Base-by-base conservation (phyloP, 306 rosid species). In the Senna tora region DNA sequence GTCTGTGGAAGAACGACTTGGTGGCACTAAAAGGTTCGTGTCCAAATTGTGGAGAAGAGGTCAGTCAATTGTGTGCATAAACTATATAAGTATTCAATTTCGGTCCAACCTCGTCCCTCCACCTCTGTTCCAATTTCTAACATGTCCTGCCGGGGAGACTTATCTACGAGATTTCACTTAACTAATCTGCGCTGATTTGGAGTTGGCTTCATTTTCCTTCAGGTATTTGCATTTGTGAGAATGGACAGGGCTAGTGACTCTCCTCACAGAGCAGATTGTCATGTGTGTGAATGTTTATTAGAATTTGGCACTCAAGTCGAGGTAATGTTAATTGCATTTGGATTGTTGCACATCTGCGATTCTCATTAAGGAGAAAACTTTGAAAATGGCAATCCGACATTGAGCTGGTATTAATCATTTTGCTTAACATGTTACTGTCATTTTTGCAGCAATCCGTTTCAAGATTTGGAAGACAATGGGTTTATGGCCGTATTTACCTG, bases 1-100 rank as follows among this genome's bases (percentile, higher is more conserved):
- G 96, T 71, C 82, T 90, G 30, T 90, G 98, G 98, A 83, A 79
- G 79, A 87, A 87, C 67, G 93, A 87, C 64, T 77, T 93, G 79
- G 96, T 86, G 71, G 93, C 96, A 53, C 80, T 93, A 6, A 90
- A 84, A 75, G 97, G 98, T 56, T 84, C 90, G 1, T 93, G 98
- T 80, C 97, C 98, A 68, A 93, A 87, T 81, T 93, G 97, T 66
- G 97, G 89, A 45, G 98, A 90, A 78, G 98, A 93, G 92, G 98
- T 93, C 61, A 62, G 85, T 78, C 77, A 39, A 21, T 69, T 60
- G 28, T 51, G 55, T 57, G 72, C 73, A 30, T 22, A 16, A 39
- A 56, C 17, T 15, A 67, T 42, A 8, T 16, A 15, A 66, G 52
- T 12, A n/a, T 75, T 19, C 28, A 8, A n/a, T 42, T 54, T 16